These are phyloP conservation scores for Coemansia nantahalensis DNA, from an alignment of 192 early-diverging fungal species.

Conservation along the genomic window DNA sequence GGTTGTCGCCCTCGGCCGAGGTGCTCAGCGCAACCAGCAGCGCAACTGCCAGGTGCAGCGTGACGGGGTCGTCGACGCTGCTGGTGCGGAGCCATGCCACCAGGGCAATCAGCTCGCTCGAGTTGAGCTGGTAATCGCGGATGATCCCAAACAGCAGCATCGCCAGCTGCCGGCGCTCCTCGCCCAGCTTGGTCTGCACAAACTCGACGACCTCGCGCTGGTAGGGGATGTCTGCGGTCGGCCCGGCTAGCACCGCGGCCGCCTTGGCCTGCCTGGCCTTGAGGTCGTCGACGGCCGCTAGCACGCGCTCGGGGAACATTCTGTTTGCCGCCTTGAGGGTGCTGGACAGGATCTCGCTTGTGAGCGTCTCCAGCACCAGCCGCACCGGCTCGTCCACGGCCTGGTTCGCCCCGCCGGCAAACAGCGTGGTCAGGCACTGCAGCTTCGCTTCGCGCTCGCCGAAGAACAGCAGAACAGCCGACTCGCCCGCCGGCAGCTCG, in stretches of 20 bases:
- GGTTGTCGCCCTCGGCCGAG: constrained; percentile 16
- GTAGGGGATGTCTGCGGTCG: constrained; percentile 52
- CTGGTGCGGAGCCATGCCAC: constrained; percentile 43
- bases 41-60: constrained; percentile 33
- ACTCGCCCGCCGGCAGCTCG: constrained; percentile 60
- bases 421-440: constrained; percentile 53
- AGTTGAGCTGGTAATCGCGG: constrained; percentile 41
- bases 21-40: constrained; percentile 37
- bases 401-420: constrained; percentile 53
- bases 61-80: constrained; percentile 36
- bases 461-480: constrained; percentile 67
- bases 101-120: constrained; percentile 26
- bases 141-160: constrained; percentile 46
- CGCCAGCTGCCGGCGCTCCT: constrained; percentile 49
- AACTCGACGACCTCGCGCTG: constrained; percentile 42
- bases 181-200: constrained; percentile 34
- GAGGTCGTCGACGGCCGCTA: constrained; percentile 53
- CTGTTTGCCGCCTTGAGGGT: constrained; percentile 16
- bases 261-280: constrained; percentile 52
- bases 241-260: constrained; percentile 47
- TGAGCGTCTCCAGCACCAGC: constrained; percentile 37
- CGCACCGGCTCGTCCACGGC: constrained; percentile 49
- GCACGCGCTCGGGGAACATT: constrained; percentile 56
- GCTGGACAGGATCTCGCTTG: constrained; percentile 32
- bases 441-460: constrained; percentile 63